Base-by-base conservation (phyloP, 2,329 filamentous ascomycete species). In the Alternaria arborescens region DNA sequence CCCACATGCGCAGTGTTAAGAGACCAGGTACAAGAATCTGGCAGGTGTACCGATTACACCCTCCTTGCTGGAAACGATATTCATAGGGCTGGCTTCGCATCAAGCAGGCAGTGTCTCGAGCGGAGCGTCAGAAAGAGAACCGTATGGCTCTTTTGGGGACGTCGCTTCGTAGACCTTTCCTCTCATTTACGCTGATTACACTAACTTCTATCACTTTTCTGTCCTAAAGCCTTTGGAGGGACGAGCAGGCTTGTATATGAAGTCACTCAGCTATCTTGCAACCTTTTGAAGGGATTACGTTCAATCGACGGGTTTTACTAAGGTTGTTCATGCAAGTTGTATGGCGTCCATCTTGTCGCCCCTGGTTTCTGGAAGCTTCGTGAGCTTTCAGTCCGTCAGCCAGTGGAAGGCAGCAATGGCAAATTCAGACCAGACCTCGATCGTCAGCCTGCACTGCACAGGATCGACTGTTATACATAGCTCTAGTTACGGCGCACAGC, bases 401-500 rank as follows among this genome's bases (percentile, higher is more conserved):
- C 40, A 16, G 40, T 42, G 40, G 20, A 42, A 42, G n/a, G 18
- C 30, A 22, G 20, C 41, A n/a, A 44, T 43, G 44, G 18, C 12
- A n/a, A 50, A 11, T 28, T 30, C 48, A 26, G 14, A 34, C 26
- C 32, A 24, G 36, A 53, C 40, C 12, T 28, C 10, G 42, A 52
- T 14, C 46, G 43, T 55, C 56, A 62, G 58, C 53, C 53, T 46
- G 43, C 22, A 50, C 26, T 52, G 55, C 51, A 20, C 20, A 28
- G 43, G 28, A 52, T 48, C 43, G 36, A 28, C 30, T 26, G 28
- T 34, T 16, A 41, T 43, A 51, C 51, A 57, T 55, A 41, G 38
- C 42, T 41, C 46, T 47, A 11, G 42, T 42, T 41, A 58, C 26
- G 47, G 43, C 46, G 50, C 50, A 58, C 34, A 47, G 34, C 51